Conservation (phyloP, 768 basidiomycete species). For the Tylopilus balloui region DNA sequence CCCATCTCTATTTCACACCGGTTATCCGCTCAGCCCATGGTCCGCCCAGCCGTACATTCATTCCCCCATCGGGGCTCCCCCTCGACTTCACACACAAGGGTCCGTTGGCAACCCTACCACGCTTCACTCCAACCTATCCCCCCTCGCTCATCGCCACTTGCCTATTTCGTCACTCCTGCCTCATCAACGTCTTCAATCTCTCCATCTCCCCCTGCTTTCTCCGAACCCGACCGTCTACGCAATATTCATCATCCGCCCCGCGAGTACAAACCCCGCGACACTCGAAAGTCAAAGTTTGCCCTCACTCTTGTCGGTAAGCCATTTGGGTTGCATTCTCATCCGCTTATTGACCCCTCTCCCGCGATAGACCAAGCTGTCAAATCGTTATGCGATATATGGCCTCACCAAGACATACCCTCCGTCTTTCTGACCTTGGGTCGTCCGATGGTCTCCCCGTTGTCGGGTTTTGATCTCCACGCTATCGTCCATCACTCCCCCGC, state of each 20-base stretch:
- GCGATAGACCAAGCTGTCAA: constrained; percentile 67
- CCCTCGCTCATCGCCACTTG: constrained; percentile 31
- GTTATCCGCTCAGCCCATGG: constrained; percentile 22
- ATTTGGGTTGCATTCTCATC: not conserved
- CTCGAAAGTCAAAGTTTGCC: constrained; percentile 62
- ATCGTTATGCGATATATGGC: constrained; percentile 77
- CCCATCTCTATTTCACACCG: constrained; percentile 1
- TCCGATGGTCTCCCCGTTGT: constrained; percentile 20
- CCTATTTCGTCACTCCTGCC: constrained; percentile 55
- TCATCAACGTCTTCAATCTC: constrained; percentile 48
- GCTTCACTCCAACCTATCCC: constrained; percentile 38
- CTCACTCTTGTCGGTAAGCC: constrained; percentile 66
- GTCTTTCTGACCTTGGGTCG: constrained; percentile 44
- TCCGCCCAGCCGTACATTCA: constrained; percentile 40
- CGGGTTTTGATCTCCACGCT: constrained; percentile 6
- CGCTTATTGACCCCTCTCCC: constrained; percentile 10
- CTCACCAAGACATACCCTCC: constrained; percentile 64
- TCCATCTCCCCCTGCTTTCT: constrained; percentile 37
- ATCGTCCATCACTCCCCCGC: constrained; percentile 2
- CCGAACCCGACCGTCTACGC: constrained; percentile 32
- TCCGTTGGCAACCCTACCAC: constrained; percentile 81
- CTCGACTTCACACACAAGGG: constrained; percentile 55
- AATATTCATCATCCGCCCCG: constrained; percentile 33
- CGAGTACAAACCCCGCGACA: constrained; percentile 37
- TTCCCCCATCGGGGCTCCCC: constrained; percentile 71